Evolutionary conservation across 495 filamentous ascomycete genomes (phyloP).

Genomic region (Penicillium steckii): DNA sequence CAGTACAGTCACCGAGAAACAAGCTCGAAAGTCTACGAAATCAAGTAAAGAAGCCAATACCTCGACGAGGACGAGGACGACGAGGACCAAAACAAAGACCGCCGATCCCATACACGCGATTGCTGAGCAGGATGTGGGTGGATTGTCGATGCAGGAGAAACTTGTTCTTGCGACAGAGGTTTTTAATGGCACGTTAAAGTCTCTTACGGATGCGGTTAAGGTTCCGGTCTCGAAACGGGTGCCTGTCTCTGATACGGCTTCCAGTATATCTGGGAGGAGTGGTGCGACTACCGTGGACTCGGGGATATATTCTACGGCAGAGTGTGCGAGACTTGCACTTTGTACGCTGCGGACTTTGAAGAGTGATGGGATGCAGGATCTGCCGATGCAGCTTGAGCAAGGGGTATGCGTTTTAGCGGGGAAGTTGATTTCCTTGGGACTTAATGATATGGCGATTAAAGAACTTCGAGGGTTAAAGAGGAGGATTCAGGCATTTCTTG

Average conservation of each 20-base stretch:
- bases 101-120: slow-evolving; percentile 27
- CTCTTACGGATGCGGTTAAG: slow-evolving; percentile 72
- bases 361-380: slow-evolving; percentile 27
- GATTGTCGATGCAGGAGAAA: slow-evolving; percentile 58
- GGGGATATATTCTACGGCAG: slow-evolving; percentile 49
- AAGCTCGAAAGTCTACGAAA: slow-evolving; percentile 22
- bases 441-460: slow-evolving; percentile 74
- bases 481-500: slow-evolving; percentile 50
- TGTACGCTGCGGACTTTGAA: slow-evolving; percentile 64
- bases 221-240: slow-evolving; percentile 17
- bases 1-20: slow-evolving; percentile 29
- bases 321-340: slow-evolving; percentile 77
- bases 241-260: slow-evolving; percentile 36
- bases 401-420: slow-evolving; percentile 75
- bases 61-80: slow-evolving; percentile 37
- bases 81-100: slow-evolving; percentile 31
- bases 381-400: slow-evolving; percentile 76
- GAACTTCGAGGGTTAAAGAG: slow-evolving; percentile 70
- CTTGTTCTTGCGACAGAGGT: slow-evolving; percentile 76
- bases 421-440: slow-evolving; percentile 67
- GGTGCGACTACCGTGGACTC: slow-evolving; percentile 26
- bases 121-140: slow-evolving; percentile 34
- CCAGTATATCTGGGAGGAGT: slow-evolving; percentile 40
- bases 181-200: slow-evolving; percentile 73
- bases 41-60: slow-evolving; percentile 15